These are phyloP conservation scores for Alternaria sp. DNA, from an alignment of 2,329 filamentous ascomycete genomes.

Conservation along the genomic window DNA sequence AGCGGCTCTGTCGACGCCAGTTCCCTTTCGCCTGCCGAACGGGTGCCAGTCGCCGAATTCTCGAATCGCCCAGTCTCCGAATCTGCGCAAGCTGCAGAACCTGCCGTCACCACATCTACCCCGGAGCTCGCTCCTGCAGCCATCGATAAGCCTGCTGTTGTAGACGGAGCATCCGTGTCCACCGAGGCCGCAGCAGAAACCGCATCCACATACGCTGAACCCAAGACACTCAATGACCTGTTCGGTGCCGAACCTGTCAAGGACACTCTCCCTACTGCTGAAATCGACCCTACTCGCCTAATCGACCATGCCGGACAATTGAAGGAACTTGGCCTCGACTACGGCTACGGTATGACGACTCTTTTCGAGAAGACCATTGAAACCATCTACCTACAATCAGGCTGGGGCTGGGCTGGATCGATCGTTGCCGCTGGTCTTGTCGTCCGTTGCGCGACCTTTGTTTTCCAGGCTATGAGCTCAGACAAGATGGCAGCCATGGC, in stretches of 20 bases:
- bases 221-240: slow-evolving; percentile 34
- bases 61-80: slow-evolving; percentile 23
- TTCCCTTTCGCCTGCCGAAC: slow-evolving; percentile 19
- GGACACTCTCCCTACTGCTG: slow-evolving; percentile 21
- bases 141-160: slow-evolving; percentile 42
- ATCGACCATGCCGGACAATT: slow-evolving; percentile 85
- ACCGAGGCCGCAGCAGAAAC: slow-evolving; percentile 17
- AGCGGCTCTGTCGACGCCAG: slow-evolving; percentile 32
- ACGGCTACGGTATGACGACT: slow-evolving; percentile 80
- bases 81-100: slow-evolving; percentile 22
- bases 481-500: slow-evolving; percentile 71
- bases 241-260: slow-evolving; percentile 26
- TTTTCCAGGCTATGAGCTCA: slow-evolving; percentile 67
- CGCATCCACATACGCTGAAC: slow-evolving; percentile 14
- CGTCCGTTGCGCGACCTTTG: slow-evolving; percentile 71
- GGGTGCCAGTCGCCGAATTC: slow-evolving; percentile 33
- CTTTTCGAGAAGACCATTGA: slow-evolving; percentile 80
- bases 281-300: slow-evolving; percentile 61
- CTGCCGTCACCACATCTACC: slow-evolving; percentile 41
- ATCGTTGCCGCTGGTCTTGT: slow-evolving; percentile 72
- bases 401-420: slow-evolving; percentile 83
- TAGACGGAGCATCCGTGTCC: slow-evolving; percentile 33
- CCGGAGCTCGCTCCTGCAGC: slow-evolving; percentile 49
- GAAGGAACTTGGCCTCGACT: slow-evolving; percentile 83
- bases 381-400: slow-evolving; percentile 78